Evolutionary conservation across 2,329 filamentous ascomycete genomes (phyloP).

Genomic region (Lomentospora prolificans): DNA sequence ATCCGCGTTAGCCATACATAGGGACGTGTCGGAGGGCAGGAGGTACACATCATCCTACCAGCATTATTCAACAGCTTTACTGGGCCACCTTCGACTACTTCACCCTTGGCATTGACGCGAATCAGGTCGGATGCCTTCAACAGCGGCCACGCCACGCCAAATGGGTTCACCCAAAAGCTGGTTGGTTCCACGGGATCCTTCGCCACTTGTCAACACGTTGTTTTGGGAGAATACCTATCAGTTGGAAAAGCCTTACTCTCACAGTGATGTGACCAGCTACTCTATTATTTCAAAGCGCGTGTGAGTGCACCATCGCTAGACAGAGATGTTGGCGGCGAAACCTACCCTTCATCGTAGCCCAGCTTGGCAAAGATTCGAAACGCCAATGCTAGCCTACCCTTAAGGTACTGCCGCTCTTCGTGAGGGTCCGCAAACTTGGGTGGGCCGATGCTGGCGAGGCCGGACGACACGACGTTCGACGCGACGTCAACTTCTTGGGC

Average conservation of each 20-base stretch:
- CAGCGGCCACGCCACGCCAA: slow-evolving; percentile 51
- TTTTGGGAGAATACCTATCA: not conserved
- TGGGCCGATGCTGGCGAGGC: slow-evolving; percentile 3
- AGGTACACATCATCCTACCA: not conserved
- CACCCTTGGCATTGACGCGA: slow-evolving; percentile 49
- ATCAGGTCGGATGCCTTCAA: slow-evolving; percentile 60
- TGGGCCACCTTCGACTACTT: slow-evolving; percentile 53
- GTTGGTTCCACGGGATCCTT: slow-evolving; percentile 46
- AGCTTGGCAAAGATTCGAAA: slow-evolving; percentile 50
- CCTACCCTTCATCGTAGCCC: slow-evolving; percentile 51
- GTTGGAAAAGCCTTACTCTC: not conserved
- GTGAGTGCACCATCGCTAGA: no score
- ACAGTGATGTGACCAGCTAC: not conserved
- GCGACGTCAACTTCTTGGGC: no score
- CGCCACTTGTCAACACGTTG: slow-evolving; percentile 54
- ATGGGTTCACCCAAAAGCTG: slow-evolving; percentile 60
- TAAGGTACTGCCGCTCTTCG: slow-evolving; percentile 41
- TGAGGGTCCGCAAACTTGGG: slow-evolving; percentile 16
- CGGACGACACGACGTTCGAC: not conserved
- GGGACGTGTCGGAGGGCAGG: not conserved
- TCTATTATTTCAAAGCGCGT: no score
- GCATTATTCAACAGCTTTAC: slow-evolving; percentile 21
- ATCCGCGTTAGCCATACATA: not conserved
- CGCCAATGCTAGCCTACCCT: slow-evolving; percentile 42
- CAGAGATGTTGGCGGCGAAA: no score